phyloP scores from a whole-genome alignment of 441 rosid genomes.

The Adansonia rubrostipa region DNA sequence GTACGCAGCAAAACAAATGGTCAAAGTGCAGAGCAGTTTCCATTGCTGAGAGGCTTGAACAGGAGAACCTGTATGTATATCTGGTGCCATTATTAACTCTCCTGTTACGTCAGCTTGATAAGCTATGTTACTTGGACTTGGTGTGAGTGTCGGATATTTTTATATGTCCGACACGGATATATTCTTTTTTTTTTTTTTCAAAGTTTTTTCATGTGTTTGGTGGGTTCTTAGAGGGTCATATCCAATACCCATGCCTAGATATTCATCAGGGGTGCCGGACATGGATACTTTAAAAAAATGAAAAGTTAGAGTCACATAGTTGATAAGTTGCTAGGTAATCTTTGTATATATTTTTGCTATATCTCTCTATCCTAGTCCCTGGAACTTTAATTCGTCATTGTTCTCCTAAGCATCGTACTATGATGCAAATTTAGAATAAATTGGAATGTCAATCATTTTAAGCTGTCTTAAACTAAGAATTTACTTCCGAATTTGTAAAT shows the following conservation, averaged over 20 bases:
- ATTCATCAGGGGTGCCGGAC: background rate
- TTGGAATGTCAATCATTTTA: background rate
- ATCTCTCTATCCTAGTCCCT: no score
- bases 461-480: background rate
- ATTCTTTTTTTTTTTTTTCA: no score
- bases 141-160: no score
- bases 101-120: background rate
- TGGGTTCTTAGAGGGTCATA: no score
- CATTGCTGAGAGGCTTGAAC: slow-evolving; percentile 97
- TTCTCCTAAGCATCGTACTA: background rate
- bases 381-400: background rate
- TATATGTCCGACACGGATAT: no score
- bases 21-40: slow-evolving; percentile 89
- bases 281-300: background rate
- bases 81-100: background rate
- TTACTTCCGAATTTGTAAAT: slow-evolving; percentile 21
- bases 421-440: background rate
- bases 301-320: background rate
- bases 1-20: slow-evolving; percentile 63
- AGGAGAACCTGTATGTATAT: slow-evolving; percentile 87
- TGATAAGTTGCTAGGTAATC: no score
- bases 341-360: no score
- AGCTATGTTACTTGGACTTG: background rate
- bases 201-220: no score
- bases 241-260: background rate